A percentile compares a stretch with the other conserved stretches of the same genome.
Conservation (phyloP, 495 filamentous ascomycete species). For the Penicillium crystallinum region DNA sequence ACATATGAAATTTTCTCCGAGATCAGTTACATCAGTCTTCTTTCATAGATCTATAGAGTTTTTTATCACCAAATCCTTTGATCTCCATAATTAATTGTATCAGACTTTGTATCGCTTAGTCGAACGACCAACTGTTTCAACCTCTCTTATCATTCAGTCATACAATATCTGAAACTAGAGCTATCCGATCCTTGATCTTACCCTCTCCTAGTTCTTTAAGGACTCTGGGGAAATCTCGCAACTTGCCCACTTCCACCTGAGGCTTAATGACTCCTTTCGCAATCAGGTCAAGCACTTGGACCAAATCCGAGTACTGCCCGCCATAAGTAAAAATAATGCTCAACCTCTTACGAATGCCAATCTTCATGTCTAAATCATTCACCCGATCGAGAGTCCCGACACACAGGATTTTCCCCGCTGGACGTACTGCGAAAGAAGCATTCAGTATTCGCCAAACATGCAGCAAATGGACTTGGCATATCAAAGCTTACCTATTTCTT, state of each 20-base stretch:
- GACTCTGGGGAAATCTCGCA: slow-evolving; percentile 14
- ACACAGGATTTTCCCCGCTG: slow-evolving; percentile 19
- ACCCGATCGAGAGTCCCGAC: slow-evolving; percentile 14
- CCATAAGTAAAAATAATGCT: slow-evolving; percentile 24
- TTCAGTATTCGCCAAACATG: not conserved
- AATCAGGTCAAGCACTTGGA: slow-evolving; percentile 18
- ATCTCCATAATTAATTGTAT: not conserved
- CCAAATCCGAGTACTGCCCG: slow-evolving; percentile 19
- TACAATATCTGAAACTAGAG: slow-evolving; percentile 9
- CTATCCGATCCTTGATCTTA: slow-evolving; percentile 17
- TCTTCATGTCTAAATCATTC: slow-evolving; percentile 22
- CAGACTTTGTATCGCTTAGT: not conserved
- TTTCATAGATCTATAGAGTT: not conserved
- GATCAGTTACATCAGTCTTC: not conserved
- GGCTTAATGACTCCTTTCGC: slow-evolving; percentile 9
- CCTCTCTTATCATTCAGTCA: not conserved
- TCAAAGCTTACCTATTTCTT: slow-evolving; percentile 9
- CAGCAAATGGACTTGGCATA: not conserved
- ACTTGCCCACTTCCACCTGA: slow-evolving; percentile 10
- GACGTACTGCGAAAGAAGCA: slow-evolving; percentile 2
- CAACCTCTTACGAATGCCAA: slow-evolving; percentile 20
- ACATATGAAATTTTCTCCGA: not conserved
- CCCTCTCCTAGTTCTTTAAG: slow-evolving; percentile 15
- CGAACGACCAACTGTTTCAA: not conserved
- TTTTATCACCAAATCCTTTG: not conserved